A percentile compares a stretch with the other conserved stretches of the same genome.
Conservation (phyloP, 1,284 basidiomycete genomes). For the Prillingera fragicola region DNA sequence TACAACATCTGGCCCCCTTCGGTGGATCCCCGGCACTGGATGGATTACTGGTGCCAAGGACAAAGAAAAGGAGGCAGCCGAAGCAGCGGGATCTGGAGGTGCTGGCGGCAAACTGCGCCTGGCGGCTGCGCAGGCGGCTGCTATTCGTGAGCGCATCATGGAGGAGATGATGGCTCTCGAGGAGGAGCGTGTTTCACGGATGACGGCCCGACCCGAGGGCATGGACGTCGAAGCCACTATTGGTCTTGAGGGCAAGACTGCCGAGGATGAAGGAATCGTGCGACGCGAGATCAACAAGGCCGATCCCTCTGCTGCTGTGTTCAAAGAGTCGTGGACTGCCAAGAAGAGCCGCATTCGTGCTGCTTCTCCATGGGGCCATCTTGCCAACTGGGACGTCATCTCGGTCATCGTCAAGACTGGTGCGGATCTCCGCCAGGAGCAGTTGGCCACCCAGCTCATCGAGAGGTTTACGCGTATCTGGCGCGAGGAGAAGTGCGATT, state of each 20-base stretch:
- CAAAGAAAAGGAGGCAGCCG: constrained; percentile 4
- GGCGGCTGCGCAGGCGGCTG: constrained; percentile 72
- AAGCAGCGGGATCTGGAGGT: constrained; percentile 14
- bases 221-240: constrained; percentile 51
- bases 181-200: constrained; percentile 91
- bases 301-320: constrained; percentile 90
- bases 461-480: constrained; percentile 89
- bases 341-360: constrained; percentile 95
- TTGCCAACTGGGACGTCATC: constrained; percentile 70
- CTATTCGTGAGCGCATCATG: constrained; percentile 95
- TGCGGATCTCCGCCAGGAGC: constrained; percentile 93
- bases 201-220: constrained; percentile 67
- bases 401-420: constrained; percentile 99
- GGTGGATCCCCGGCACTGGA: constrained; percentile 63
- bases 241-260: constrained; percentile 53
- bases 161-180: constrained; percentile 96
- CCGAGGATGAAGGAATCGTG: constrained; percentile 87
- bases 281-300: constrained; percentile 87
- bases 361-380: constrained; percentile 89
- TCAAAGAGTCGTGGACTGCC: constrained; percentile 88
- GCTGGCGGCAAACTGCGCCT: constrained; percentile 58
- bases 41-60: constrained; percentile 52
- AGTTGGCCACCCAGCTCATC: constrained; percentile 92
- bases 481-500: constrained; percentile 83
- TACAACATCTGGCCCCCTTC: constrained; percentile 42